phyloP scores from a whole-genome alignment of 2,329 filamentous ascomycete species.

The Aspergillus pseudoterreus region DNA sequence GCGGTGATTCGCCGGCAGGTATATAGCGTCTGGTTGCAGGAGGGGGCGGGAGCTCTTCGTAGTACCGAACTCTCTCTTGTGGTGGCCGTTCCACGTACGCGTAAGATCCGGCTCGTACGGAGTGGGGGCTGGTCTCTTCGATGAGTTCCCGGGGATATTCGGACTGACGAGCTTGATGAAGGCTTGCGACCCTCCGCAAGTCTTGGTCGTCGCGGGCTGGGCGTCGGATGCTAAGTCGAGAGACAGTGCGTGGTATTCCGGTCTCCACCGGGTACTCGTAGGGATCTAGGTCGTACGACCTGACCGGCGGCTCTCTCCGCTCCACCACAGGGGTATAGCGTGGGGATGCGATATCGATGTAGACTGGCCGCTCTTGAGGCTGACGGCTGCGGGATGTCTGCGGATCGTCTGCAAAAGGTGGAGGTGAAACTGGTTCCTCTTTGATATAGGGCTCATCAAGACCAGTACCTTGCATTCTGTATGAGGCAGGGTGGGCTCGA shows the following conservation, averaged over 20 bases:
- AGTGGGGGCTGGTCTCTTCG: slow-evolving; percentile 39
- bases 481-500: slow-evolving; percentile 28
- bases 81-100: slow-evolving; percentile 36
- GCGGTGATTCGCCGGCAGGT: slow-evolving; percentile 34
- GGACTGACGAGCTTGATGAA: slow-evolving; percentile 43
- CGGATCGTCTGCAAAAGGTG: slow-evolving; percentile 48
- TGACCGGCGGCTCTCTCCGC: slow-evolving; percentile 27
- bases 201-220: slow-evolving; percentile 42
- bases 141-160: slow-evolving; percentile 42
- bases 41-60: slow-evolving; percentile 32
- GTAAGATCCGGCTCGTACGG: slow-evolving; percentile 38
- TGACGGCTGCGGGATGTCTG: slow-evolving; percentile 32
- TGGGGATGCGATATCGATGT: slow-evolving; percentile 45
- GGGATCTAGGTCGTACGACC: slow-evolving; percentile 34
- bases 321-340: slow-evolving; percentile 35
- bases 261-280: slow-evolving; percentile 33
- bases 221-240: slow-evolving; percentile 36
- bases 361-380: slow-evolving; percentile 43
- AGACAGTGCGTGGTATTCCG: slow-evolving; percentile 35
- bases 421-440: slow-evolving; percentile 60
- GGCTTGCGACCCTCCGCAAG: slow-evolving; percentile 45
- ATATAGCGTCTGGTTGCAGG: slow-evolving; percentile 32
- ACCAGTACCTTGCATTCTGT: slow-evolving; percentile 31
- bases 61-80: slow-evolving; percentile 36
- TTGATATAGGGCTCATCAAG: slow-evolving; percentile 55